A percentile compares a stretch with the other conserved stretches of the same genome.
Evolutionary conservation across 305 asterid genomes (phyloP).

Genomic region (Euphrasia arctica): DNA sequence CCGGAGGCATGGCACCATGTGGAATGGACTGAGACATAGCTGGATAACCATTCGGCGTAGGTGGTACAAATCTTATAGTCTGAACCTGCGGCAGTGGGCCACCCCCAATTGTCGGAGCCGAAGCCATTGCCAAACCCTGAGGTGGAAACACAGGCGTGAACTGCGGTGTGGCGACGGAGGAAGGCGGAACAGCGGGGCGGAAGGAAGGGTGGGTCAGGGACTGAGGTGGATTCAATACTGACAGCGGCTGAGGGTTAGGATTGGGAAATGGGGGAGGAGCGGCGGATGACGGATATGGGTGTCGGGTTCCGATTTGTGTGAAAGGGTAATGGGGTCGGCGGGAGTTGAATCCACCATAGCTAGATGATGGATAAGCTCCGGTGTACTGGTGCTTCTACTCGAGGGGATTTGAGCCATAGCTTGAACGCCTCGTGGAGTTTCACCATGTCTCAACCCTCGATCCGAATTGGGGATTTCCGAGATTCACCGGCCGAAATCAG

Average conservation of each 20-base stretch:
- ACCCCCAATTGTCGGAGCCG: constrained; percentile 42
- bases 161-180: constrained; percentile 43
- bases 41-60: constrained; percentile 70
- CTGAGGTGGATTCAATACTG: constrained; percentile 43
- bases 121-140: constrained; percentile 61
- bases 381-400: neutral
- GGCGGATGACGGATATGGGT: constrained; percentile 39
- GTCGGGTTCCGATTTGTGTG: constrained; percentile 34
- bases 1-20: constrained; percentile 73
- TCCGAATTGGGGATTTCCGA: neutral
- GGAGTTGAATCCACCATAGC: constrained; percentile 65
- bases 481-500: neutral
- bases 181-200: constrained; percentile 55
- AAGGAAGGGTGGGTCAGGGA: constrained; percentile 62
- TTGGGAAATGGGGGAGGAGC: constrained; percentile 33
- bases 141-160: constrained; percentile 65
- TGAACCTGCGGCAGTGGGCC: constrained; percentile 48
- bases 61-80: constrained; percentile 56
- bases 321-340: constrained; percentile 27
- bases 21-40: constrained; percentile 48
- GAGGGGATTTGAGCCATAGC: no score
- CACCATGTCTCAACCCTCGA: neutral
- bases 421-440: constrained; percentile 64
- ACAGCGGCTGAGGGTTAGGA: constrained; percentile 48
- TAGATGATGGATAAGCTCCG: constrained; percentile 26